phyloP scores from a whole-genome alignment of 345 rosid genomes.

The Citropsis articulata region DNA sequence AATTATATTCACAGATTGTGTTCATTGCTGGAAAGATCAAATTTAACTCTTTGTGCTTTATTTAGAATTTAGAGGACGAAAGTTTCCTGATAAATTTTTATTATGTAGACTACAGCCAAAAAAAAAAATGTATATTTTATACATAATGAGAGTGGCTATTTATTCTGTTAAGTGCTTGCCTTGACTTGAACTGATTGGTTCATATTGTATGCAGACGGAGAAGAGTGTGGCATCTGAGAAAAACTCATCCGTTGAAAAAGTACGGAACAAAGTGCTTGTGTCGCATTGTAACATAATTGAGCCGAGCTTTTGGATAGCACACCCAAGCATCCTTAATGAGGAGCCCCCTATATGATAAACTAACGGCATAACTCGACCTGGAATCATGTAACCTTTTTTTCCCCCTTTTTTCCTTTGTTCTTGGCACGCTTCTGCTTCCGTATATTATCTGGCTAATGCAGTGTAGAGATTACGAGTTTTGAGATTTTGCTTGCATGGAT shows the following conservation, averaged over 20 bases:
- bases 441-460: background rate
- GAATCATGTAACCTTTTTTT: background rate
- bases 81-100: background rate
- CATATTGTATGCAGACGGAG: slow-evolving; percentile 27
- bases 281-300: slow-evolving; percentile 65
- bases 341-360: background rate
- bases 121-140: background rate
- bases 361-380: background rate
- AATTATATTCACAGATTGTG: background rate
- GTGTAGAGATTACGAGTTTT: background rate
- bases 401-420: background rate
- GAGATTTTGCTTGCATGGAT: background rate
- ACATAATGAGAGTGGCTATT: background rate
- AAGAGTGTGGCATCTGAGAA: slow-evolving; percentile 21
- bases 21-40: background rate
- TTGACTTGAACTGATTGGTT: background rate
- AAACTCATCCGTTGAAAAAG: slow-evolving; percentile 19
- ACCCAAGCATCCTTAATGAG: slow-evolving; percentile 43
- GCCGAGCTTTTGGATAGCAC: slow-evolving; percentile 57
- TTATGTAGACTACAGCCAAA: background rate
- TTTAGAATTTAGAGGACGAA: too few species aligned
- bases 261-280: slow-evolving; percentile 29
- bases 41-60: background rate
- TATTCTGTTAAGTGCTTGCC: background rate
- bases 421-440: background rate